Conservation (phyloP, 108 stramenopile genomes). For the Fistulifera pelliculosa region DNA sequence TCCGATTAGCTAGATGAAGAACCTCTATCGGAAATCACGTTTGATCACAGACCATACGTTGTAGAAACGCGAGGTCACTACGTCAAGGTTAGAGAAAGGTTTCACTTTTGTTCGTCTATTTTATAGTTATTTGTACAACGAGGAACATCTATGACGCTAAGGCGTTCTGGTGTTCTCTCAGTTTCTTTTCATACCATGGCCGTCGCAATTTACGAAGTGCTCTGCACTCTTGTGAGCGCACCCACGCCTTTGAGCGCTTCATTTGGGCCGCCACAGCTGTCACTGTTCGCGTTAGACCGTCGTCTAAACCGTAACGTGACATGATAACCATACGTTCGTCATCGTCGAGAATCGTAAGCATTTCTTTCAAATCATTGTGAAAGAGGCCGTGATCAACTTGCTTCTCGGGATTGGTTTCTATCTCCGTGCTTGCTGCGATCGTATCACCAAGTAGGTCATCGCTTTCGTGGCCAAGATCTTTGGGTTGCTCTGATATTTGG, state of each 20-base stretch:
- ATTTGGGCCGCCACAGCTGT: slow-evolving; percentile 74
- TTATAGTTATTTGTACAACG: too few relatives aligned
- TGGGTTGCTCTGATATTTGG: slow-evolving; percentile 75
- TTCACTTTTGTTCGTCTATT: too few relatives aligned
- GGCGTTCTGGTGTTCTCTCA: slow-evolving; percentile 77
- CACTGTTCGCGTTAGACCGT: slow-evolving; percentile 81
- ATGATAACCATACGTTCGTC: slow-evolving; percentile 66
- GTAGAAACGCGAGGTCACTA: too few relatives aligned
- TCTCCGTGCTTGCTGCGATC: slow-evolving; percentile 30
- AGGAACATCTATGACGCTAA: slow-evolving; percentile 19
- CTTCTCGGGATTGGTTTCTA: slow-evolving; percentile 42
- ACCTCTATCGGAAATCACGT: too few relatives aligned
- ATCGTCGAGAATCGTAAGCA: slow-evolving; percentile 69
- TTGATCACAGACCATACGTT: too few relatives aligned
- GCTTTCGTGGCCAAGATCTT: slow-evolving; percentile 71
- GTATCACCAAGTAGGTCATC: slow-evolving; percentile 68
- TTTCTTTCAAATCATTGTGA: slow-evolving; percentile 69
- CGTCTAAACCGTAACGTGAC: slow-evolving; percentile 71
- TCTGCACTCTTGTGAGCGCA: slow-evolving; percentile 80
- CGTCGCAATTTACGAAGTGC: slow-evolving; percentile 76
- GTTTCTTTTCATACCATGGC: slow-evolving; percentile 86
- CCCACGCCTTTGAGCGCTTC: slow-evolving; percentile 76
- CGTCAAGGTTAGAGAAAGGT: too few relatives aligned
- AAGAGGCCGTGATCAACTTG: slow-evolving; percentile 66
- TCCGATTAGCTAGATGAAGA: too few relatives aligned